These are phyloP conservation scores for Pachysandra terminalis DNA, from an alignment of 164 flowering plant genomes.

Conservation along the genomic window DNA sequence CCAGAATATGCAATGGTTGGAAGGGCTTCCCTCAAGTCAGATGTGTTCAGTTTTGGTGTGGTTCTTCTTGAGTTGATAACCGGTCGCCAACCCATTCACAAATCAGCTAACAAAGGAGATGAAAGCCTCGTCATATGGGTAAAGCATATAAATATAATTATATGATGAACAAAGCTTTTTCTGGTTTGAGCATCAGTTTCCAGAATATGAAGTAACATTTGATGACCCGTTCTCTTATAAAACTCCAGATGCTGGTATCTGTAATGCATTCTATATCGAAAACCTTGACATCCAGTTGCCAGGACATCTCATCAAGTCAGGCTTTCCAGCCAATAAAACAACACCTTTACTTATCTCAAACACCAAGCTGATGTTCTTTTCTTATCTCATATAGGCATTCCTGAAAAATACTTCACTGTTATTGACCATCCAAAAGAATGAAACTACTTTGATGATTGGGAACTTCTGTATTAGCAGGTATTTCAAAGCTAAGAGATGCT, in stretches of 20 bases:
- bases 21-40: constrained; percentile 81
- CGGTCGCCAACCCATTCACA: constrained; percentile 81
- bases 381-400: background rate
- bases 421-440: background rate
- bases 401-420: too few species aligned
- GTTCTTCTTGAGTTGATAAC: constrained; percentile 93
- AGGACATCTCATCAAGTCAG: background rate
- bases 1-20: constrained; percentile 96
- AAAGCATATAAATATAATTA: constrained; percentile 6
- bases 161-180: background rate
- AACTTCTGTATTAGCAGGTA: background rate
- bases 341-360: background rate
- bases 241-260: background rate
- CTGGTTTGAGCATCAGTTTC: background rate
- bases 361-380: background rate
- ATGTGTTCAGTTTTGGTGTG: constrained; percentile 98
- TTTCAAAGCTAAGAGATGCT: background rate
- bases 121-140: constrained; percentile 99
- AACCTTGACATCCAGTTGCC: background rate
- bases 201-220: background rate
- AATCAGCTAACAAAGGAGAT: constrained; percentile 50
- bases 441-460: background rate
- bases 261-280: too few species aligned
- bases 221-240: background rate
- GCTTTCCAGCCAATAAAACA: background rate